These are phyloP conservation scores for Psidium friedrichsthalianum DNA, from an alignment of 345 rosid species.

Conservation along the genomic window DNA sequence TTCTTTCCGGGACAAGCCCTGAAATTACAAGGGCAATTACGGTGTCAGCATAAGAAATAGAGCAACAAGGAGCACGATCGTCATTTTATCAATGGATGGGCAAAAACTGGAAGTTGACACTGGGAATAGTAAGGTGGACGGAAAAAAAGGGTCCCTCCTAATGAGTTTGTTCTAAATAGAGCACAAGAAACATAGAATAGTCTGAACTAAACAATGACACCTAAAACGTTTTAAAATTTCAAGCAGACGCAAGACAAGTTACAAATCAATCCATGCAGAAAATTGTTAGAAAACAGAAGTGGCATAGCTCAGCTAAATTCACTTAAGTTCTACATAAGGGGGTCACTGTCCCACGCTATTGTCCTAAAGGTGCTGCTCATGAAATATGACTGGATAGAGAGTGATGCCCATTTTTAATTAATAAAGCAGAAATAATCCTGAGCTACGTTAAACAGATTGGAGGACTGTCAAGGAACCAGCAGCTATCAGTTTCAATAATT, in stretches of 20 bases:
- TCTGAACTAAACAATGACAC: background rate
- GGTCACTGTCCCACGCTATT: background rate
- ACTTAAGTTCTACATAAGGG: background rate
- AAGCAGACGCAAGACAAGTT: background rate
- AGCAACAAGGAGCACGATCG: background rate
- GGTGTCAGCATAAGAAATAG: background rate
- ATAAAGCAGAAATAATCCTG: background rate
- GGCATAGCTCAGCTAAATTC: background rate
- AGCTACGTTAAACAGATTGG: background rate
- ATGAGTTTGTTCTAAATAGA: background rate
- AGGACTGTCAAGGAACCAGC: background rate
- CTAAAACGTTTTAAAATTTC: background rate
- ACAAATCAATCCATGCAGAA: background rate
- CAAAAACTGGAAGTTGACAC: background rate
- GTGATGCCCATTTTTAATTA: background rate
- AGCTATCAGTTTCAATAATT: background rate
- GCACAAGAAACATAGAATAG: background rate
- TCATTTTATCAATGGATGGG: background rate
- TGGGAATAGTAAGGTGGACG: background rate
- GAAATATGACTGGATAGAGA: background rate
- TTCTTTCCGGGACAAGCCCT: conserved; percentile 78
- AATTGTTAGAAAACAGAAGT: background rate
- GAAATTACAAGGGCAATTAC: background rate
- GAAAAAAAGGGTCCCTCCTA: background rate
- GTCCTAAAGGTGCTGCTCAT: background rate